These are phyloP conservation scores for Kluyveromyces siamensis DNA, from an alignment of 805 yeast genomes.

Conservation along the genomic window DNA sequence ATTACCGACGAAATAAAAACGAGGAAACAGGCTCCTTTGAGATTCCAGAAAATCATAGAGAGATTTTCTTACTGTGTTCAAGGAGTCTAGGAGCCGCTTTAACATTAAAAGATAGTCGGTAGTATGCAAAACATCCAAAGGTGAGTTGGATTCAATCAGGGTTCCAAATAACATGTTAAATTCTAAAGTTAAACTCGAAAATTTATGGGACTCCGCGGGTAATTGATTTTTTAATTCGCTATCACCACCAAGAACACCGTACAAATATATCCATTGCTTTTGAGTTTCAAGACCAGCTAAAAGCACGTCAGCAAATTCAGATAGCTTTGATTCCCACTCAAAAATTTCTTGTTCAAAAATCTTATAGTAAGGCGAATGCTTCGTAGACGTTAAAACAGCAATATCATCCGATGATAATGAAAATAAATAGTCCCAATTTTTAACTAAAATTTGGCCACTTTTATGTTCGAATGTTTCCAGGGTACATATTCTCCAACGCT, in stretches of 20 bases:
- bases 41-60: slow-evolving; percentile 70
- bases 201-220: slow-evolving; percentile 63
- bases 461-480: slow-evolving; percentile 49
- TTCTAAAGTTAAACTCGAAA: slow-evolving; percentile 54
- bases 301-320: slow-evolving; percentile 39
- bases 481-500: slow-evolving; percentile 44
- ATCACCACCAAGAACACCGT: slow-evolving; percentile 61
- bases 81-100: slow-evolving; percentile 44
- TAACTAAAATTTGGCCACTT: slow-evolving; percentile 45
- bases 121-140: slow-evolving; percentile 46
- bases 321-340: slow-evolving; percentile 49
- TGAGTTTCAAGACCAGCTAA: slow-evolving; percentile 80
- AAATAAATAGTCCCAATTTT: slow-evolving; percentile 58
- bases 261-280: slow-evolving; percentile 78
- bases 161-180: slow-evolving; percentile 42
- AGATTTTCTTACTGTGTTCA: slow-evolving; percentile 52
- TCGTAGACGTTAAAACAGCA: slow-evolving; percentile 58
- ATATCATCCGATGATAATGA: slow-evolving; percentile 53
- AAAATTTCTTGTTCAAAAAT: slow-evolving; percentile 51
- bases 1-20: slow-evolving; percentile 84
- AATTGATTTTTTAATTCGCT: slow-evolving; percentile 52
- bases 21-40: slow-evolving; percentile 67
- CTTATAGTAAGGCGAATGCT: slow-evolving; percentile 50
- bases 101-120: slow-evolving; percentile 41
- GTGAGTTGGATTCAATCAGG: slow-evolving; percentile 39